A percentile compares a stretch with the other conserved stretches of the same genome.
phyloP scores from a whole-genome alignment of 805 yeast species.

The Ascoidea tarda region DNA sequence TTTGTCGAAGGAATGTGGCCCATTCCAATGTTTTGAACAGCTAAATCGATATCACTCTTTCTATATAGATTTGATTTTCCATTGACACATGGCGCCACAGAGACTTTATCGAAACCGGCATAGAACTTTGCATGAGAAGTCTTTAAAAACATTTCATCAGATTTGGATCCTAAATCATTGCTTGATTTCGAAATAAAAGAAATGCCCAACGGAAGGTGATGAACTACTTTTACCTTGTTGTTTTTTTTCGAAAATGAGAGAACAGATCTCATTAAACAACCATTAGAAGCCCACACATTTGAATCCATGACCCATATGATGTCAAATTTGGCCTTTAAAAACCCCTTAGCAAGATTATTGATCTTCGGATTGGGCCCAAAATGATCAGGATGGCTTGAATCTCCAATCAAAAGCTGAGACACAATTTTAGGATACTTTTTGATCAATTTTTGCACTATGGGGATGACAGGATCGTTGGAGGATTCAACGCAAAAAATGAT shows the following conservation, averaged over 20 bases:
- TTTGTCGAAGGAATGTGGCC: conserved; percentile 15
- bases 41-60: conserved; percentile 43
- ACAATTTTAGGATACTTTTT: conserved; percentile 40
- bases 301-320: conserved; percentile 78
- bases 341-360: conserved; percentile 77
- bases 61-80: conserved; percentile 79
- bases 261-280: conserved; percentile 53
- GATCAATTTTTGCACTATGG: conserved; percentile 36
- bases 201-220: conserved; percentile 66
- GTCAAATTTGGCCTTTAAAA: conserved; percentile 50
- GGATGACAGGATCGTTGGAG: conserved; percentile 47
- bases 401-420: conserved; percentile 42
- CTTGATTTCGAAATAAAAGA: conserved; percentile 15
- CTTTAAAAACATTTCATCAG: conserved; percentile 76
- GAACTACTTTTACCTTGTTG: conserved; percentile 51
- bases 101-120: conserved; percentile 57
- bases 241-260: conserved; percentile 20
- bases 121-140: conserved; percentile 83
- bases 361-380: conserved; percentile 86
- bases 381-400: conserved; percentile 22
- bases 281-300: conserved; percentile 65
- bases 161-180: conserved; percentile 40
- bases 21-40: conserved; percentile 30
- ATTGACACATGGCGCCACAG: conserved; percentile 80
- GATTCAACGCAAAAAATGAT: conserved; percentile 66